Base-by-base conservation (phyloP, 495 filamentous ascomycete species). In the Penicillium argentinense region DNA sequence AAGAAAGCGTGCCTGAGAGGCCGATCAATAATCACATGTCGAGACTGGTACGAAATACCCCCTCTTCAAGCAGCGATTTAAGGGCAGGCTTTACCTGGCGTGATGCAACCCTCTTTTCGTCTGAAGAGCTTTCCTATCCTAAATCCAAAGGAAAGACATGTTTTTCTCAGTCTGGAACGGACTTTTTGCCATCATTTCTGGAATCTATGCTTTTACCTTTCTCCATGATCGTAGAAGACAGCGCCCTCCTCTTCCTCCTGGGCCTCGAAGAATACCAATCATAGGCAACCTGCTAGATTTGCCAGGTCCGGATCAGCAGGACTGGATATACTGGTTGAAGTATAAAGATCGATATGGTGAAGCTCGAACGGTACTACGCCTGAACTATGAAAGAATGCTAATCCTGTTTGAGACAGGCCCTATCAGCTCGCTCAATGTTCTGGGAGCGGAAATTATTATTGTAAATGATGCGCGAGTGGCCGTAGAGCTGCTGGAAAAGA, bases 341-440 rank as follows among this genome's bases (percentile, higher is more conserved):
- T 71, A 76, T 45, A 79, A 78, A 40, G 64, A 74, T 21, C 37
- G 58, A 8, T 79, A 79, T 53, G 76, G 62, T 62, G n/a, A n/a
- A n/a, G n/a, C n/a, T n/a, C n/a, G n/a, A 47, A n/a, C 24, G 38
- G 19, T 23, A 25, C 14, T n/a, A 9, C n/a, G 2, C n/a, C 2
- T 2, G 3, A 16, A 4, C 21, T 23, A 21, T 32, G 3, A 13
- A 16, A 8, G 1, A n/a, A 17, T 25, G 3, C 9, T 37, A 7
- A 30, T 32, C 14, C 44, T 39, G 9, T 27, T 30, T 36, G 9
- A 22, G 9, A 14, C 17, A 67, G 62, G 78, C 6, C 73, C 75
- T 0, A 70, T 82, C n/a, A 80, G 75, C 53, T 80, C 76, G 12
- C 42, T 82, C 2, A 75, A 64, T 3, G 58, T 77, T 5, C 39